These are phyloP conservation scores for Naganishia albida DNA, from an alignment of 1,284 basidiomycete genomes.

Conservation along the genomic window DNA sequence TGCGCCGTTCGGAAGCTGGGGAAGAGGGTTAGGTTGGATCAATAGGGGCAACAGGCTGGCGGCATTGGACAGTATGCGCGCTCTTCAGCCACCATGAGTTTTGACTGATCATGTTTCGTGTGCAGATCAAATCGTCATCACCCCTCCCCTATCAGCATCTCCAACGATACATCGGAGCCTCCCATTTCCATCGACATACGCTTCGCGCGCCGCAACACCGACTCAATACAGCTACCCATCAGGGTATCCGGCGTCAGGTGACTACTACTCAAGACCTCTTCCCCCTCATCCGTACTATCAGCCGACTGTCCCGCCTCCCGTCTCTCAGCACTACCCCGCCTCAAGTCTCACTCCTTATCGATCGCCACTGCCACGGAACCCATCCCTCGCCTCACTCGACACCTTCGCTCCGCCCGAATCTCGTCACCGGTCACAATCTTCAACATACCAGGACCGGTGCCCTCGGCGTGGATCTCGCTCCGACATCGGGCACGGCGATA, in stretches of 20 bases:
- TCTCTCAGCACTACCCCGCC: not conserved
- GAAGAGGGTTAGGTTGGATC: conserved; percentile 10
- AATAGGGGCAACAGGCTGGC: conserved; percentile 12
- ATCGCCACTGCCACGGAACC: not conserved
- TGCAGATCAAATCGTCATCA: not conserved
- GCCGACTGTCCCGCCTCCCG: not conserved
- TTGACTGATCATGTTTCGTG: not conserved
- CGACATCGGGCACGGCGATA: not conserved
- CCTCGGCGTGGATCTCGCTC: not conserved
- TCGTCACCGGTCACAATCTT: not conserved
- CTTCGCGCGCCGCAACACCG: not conserved
- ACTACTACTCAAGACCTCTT: conserved; percentile 1
- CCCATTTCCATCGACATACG: conserved; percentile 1
- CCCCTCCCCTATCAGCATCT: not conserved
- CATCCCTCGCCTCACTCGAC: not conserved
- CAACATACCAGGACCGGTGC: not conserved
- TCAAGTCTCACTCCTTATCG: not conserved
- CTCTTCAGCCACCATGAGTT: too few relatives aligned
- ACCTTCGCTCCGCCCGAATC: not conserved
- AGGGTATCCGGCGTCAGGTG: not conserved
- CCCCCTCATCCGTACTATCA: conserved; percentile 2
- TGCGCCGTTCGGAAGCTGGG: conserved; percentile 10
- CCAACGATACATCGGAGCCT: not conserved
- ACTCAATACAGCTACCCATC: not conserved
- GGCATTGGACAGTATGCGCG: conserved; percentile 1